Evolutionary conservation across 2,329 filamentous ascomycete species (phyloP), one percentile per base, ranked within the genome.

Genomic region (Xylariaceae sp.): DNA sequence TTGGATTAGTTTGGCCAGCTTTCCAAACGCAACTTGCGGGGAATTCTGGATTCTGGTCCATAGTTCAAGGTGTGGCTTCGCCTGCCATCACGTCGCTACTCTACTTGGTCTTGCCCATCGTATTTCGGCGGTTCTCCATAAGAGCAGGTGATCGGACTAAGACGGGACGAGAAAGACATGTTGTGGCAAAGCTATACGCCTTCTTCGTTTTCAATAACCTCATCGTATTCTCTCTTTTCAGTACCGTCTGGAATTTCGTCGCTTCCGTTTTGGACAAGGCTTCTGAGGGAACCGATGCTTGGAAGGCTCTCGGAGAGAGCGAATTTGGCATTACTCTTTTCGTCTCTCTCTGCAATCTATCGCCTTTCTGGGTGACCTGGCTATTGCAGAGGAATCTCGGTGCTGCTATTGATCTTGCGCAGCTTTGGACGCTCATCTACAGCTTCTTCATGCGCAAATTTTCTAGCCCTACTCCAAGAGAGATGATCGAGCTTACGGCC

Each of bases 141-240:
- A 79, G 79, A 51, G 86, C 87, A 4, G 93, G 93, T 49, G 91
- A 97, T 60, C 77, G 86, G 50, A 95, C 89, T 36, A 98, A 97
- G 67, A 95, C 88, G 0, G 87, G 88, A 19, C 81, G 93, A 41
- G 93, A 98, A 62, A 78, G 89, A 22, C 91, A 97, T 63, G 93
- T 98, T 39, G 76, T 93, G 44, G 83, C 81, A 48, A 94, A 95
- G 64, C 76, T 98, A 2, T 98, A 94, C 66, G 78, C 87, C 15
- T 98, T 98, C 69, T 98, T 98, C 65, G 79, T 96, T 39, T 89
- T 98, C 73, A 98, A 98, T 76, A 97, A 97, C 60, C 66, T 98
- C 41, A 72, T 98, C 51, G 83, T 97, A 43, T 97, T 97, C 65
- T 96, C 90, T 9, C 72, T 95, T 12, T 97, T 97, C 64, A 88